Conservation (phyloP, 495 filamentous ascomycete genomes). For the Acidiella bohemica region DNA sequence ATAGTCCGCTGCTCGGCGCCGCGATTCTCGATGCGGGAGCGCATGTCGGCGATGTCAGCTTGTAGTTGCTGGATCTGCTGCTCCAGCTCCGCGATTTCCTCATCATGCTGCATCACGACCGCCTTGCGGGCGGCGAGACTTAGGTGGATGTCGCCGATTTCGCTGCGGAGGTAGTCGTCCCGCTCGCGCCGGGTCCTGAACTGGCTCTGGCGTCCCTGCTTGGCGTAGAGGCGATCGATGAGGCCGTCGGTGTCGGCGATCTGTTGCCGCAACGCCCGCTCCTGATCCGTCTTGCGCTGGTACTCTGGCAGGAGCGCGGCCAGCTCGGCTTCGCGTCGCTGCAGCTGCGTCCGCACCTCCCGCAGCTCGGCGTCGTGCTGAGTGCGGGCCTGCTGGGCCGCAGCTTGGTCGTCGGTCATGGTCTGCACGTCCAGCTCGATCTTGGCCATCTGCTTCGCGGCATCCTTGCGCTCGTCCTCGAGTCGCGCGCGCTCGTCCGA, state of each 20-base stretch:
- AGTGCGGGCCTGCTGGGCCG: constrained; percentile 54
- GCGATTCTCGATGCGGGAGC: constrained; percentile 63
- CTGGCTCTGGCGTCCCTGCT: constrained; percentile 80
- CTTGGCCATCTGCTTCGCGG: constrained; percentile 62
- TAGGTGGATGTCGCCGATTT: constrained; percentile 68
- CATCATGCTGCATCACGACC: constrained; percentile 65
- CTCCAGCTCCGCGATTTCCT: constrained; percentile 70
- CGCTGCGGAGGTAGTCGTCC: constrained; percentile 65
- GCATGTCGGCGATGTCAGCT: constrained; percentile 53
- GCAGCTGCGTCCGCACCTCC: constrained; percentile 60
- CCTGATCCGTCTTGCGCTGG: constrained; percentile 56
- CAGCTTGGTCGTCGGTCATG: constrained; percentile 63
- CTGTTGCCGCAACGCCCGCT: constrained; percentile 51
- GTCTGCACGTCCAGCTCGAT: constrained; percentile 73
- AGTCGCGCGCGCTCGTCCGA: constrained; percentile 77
- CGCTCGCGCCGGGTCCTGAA: constrained; percentile 81
- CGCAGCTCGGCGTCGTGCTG: constrained; percentile 62
- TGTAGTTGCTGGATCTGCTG: constrained; percentile 57
- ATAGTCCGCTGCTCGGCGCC: constrained; percentile 57
- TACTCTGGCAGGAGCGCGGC: constrained; percentile 59
- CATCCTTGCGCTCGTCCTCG: constrained; percentile 78
- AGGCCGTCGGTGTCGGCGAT: constrained; percentile 63
- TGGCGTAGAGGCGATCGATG: constrained; percentile 73
- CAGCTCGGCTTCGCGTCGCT: constrained; percentile 62
- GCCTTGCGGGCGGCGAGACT: constrained; percentile 66